These are phyloP conservation scores for Chytriomyces sp. DNA, from an alignment of 192 early-diverging fungal species.

Conservation along the genomic window DNA sequence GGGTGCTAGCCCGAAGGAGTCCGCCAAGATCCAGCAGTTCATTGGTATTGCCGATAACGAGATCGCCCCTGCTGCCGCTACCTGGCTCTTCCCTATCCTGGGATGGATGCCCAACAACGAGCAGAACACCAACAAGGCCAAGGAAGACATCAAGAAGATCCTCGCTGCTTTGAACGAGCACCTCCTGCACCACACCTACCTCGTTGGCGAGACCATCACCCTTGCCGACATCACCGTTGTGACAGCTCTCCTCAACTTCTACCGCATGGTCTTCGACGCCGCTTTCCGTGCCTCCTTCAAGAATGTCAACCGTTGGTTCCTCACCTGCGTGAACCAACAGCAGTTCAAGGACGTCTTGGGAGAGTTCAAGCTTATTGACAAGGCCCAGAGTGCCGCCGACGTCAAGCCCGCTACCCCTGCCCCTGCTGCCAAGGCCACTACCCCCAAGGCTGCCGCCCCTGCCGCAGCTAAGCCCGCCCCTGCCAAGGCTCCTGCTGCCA, in stretches of 20 bases:
- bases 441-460: constrained; percentile 54
- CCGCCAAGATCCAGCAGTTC: constrained; percentile 54
- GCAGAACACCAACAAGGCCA: constrained; percentile 65
- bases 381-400: constrained; percentile 42
- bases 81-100: constrained; percentile 56
- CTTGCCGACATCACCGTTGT: constrained; percentile 83
- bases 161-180: constrained; percentile 75
- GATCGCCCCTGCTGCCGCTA: constrained; percentile 41
- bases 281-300: constrained; percentile 81
- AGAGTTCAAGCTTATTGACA: constrained; percentile 67
- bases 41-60: constrained; percentile 59
- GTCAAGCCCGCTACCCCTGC: constrained; percentile 7
- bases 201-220: constrained; percentile 91
- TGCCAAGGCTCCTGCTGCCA: constrained; percentile 58
- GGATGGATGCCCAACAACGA: constrained; percentile 52
- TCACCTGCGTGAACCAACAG: constrained; percentile 79
- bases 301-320: constrained; percentile 92
- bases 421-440: constrained; percentile 46
- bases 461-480: constrained; percentile 33
- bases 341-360: constrained; percentile 82
- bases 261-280: constrained; percentile 63
- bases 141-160: constrained; percentile 64
- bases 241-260: constrained; percentile 56
- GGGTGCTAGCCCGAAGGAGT: constrained; percentile 47
- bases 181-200: constrained; percentile 83